phyloP scores from a whole-genome alignment of 768 basidiomycete genomes.

The Pisolithus albus region DNA sequence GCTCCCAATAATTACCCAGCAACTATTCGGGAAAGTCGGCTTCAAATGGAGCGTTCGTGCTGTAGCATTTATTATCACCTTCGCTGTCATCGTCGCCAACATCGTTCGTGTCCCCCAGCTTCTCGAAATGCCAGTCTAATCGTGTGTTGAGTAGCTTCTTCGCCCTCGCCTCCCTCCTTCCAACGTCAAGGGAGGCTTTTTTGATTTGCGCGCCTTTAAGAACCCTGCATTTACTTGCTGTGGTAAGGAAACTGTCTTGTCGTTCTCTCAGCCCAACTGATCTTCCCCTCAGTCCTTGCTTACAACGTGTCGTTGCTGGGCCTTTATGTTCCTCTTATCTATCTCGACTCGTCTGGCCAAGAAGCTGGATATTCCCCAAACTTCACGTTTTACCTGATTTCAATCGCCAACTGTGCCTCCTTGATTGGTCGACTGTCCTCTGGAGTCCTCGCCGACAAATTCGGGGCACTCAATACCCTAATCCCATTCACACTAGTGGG shows the following conservation, averaged over 20 bases:
- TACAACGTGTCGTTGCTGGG: slow-evolving; percentile 4
- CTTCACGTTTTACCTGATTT: slow-evolving; percentile 5
- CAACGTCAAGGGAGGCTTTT: slow-evolving; percentile 44
- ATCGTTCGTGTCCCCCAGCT: slow-evolving; percentile 16
- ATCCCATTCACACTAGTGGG: slow-evolving; percentile 34
- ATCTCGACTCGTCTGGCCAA: slow-evolving; percentile 4
- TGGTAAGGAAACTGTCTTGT: background rate
- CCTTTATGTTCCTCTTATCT: slow-evolving; percentile 7
- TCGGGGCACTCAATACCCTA: slow-evolving; percentile 36
- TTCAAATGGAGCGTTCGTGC: slow-evolving; percentile 70
- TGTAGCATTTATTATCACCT: slow-evolving; percentile 50
- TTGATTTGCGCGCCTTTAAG: slow-evolving; percentile 43
- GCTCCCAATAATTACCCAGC: slow-evolving; percentile 50
- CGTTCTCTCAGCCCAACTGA: background rate
- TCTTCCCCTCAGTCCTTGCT: background rate
- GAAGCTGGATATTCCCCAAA: slow-evolving; percentile 4
- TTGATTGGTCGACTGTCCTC: slow-evolving; percentile 7
- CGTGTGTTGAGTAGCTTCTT: slow-evolving; percentile 10
- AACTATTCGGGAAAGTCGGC: slow-evolving; percentile 45
- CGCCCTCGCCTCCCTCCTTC: slow-evolving; percentile 43
- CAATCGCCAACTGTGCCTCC: slow-evolving; percentile 7
- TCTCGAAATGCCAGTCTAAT: slow-evolving; percentile 19
- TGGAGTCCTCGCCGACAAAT: slow-evolving; percentile 5
- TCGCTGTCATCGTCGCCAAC: slow-evolving; percentile 44
- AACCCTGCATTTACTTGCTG: slow-evolving; percentile 14